Percentiles rank a stretch among this genome's conserved stretches.
Evolutionary conservation across 495 filamentous ascomycete species (phyloP).

Genomic region (Neurospora pannonica): DNA sequence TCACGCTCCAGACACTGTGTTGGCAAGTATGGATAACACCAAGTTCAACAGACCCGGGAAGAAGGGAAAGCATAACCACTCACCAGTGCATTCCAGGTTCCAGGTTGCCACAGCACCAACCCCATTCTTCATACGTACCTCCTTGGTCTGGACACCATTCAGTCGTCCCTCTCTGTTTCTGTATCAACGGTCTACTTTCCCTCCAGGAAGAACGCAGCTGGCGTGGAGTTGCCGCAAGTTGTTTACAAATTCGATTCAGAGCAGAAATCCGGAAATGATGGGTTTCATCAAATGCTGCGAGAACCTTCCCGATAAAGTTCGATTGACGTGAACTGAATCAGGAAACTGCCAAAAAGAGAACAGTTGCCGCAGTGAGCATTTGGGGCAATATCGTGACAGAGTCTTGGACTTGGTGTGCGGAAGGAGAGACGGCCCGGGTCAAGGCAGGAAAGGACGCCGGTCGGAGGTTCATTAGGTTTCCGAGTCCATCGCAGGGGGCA

Average conservation of each 20-base stretch:
- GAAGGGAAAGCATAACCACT: not conserved
- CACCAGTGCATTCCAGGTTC: not conserved
- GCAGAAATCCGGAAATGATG: not conserved
- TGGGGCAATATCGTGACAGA: not conserved
- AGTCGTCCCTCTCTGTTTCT: not conserved
- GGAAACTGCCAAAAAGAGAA: not conserved
- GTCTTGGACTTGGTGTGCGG: not conserved
- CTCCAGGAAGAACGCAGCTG: not conserved
- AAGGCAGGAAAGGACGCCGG: not conserved
- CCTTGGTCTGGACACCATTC: not conserved
- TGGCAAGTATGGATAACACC: not conserved
- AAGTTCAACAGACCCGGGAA: not conserved
- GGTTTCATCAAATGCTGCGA: not conserved
- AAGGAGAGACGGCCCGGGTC: not conserved
- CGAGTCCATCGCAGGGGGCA: not conserved
- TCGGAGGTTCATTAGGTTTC: not conserved
- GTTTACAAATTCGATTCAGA: not conserved
- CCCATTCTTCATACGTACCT: not conserved
- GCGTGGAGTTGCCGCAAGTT: not conserved
- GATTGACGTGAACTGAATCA: not conserved
- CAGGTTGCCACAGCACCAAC: not conserved
- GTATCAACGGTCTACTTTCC: not conserved
- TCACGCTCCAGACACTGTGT: not conserved
- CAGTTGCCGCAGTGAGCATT: not conserved
- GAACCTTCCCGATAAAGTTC: not conserved